Conservation (phyloP, 495 filamentous ascomycete genomes). For the Podospora conica region DNA sequence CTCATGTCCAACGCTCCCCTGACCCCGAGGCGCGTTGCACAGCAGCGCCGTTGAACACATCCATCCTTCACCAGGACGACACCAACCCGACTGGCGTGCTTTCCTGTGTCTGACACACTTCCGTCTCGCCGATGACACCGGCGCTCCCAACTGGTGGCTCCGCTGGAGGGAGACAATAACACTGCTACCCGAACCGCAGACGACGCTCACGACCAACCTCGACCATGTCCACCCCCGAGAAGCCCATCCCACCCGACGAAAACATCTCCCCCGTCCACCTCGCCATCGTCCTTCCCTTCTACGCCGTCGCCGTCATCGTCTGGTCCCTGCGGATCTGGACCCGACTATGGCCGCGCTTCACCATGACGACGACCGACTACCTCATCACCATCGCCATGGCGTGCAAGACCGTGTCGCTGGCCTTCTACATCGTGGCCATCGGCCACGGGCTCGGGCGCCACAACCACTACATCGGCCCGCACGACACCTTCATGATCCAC, state of each 20-base stretch:
- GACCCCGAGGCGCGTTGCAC: not conserved
- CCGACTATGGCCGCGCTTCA: not conserved
- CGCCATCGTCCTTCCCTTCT: not conserved
- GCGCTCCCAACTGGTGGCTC: not conserved
- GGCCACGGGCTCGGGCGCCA: conserved; percentile 5
- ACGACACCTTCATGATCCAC: not conserved
- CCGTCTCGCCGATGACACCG: not conserved
- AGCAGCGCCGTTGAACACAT: not conserved
- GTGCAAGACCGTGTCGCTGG: not conserved
- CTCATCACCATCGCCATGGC: not conserved
- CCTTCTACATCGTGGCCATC: not conserved
- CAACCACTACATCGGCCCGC: not conserved
- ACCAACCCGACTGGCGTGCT: not conserved
- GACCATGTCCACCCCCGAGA: not conserved
- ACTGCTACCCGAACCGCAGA: not conserved
- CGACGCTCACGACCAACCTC: too few relatives aligned
- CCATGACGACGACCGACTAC: conserved; percentile 1
- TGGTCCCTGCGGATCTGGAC: not conserved
- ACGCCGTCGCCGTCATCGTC: conserved; percentile 3
- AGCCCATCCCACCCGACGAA: not conserved
- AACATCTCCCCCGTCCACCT: not conserved
- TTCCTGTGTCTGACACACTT: not conserved
- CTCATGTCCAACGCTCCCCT: not conserved
- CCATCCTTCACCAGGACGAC: not conserved
- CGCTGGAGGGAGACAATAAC: not conserved